phyloP scores from a whole-genome alignment of 257 asterid genomes.

The Lycium barbarum region DNA sequence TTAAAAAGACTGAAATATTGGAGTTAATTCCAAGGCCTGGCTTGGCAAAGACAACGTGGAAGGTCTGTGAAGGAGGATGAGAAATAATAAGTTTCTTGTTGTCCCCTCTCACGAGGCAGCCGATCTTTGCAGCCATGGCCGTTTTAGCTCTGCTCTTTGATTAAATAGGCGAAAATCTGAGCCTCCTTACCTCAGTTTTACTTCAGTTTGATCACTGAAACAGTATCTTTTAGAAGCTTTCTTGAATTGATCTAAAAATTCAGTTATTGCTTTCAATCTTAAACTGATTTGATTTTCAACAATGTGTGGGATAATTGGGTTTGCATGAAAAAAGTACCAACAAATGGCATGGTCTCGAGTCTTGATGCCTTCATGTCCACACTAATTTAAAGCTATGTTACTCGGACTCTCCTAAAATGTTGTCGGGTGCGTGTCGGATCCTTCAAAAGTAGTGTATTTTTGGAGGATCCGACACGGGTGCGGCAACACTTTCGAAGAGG shows the following conservation, averaged over 20 bases:
- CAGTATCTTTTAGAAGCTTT: neutral
- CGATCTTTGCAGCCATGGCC: constrained; percentile 15
- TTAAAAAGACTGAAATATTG: neutral
- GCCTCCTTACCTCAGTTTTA: constrained; percentile 3
- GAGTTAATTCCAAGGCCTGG: neutral
- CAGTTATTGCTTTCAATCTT: neutral
- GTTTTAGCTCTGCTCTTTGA: constrained; percentile 25
- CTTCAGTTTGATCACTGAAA: neutral
- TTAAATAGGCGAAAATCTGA: constrained; percentile 23
- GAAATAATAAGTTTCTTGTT: neutral
- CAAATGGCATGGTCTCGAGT: neutral
- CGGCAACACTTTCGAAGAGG: neutral
- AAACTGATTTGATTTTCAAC: neutral
- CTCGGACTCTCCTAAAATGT: too few species aligned
- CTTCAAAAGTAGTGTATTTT: too few species aligned
- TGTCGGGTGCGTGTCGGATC: too few species aligned
- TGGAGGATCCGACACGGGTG: too few species aligned
- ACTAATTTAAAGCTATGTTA: neutral
- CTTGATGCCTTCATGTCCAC: neutral
- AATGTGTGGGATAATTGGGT: neutral
- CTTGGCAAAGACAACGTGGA: constrained; percentile 23
- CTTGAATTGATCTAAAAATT: neutral
- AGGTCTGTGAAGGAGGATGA: constrained; percentile 16
- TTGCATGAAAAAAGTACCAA: neutral
- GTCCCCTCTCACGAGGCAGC: constrained; percentile 7